Conservation (phyloP, 2,329 filamentous ascomycete genomes). For the Trichoderma brevicompactum region DNA sequence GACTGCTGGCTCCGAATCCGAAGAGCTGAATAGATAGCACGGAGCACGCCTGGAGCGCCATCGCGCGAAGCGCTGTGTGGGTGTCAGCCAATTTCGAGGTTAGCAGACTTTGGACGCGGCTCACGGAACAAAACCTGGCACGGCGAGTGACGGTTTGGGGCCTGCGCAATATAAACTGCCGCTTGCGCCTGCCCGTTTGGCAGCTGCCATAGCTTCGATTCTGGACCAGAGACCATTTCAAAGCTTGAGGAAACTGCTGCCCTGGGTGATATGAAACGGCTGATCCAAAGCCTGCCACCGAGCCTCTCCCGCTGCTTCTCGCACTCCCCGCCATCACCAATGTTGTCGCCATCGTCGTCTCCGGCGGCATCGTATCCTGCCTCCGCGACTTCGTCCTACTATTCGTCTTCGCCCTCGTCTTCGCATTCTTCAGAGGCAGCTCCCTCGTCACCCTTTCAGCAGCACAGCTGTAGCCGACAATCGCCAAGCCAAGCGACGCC, state of each 20-base stretch:
- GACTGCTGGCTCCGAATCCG: no score
- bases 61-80: background rate
- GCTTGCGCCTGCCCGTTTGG: constrained; percentile 19
- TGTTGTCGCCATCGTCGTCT: constrained; percentile 19
- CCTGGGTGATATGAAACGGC: constrained; percentile 26
- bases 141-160: constrained; percentile 6
- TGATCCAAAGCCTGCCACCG: constrained; percentile 27
- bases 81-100: constrained; percentile 20
- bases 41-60: background rate
- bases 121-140: constrained; percentile 10
- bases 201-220: no score
- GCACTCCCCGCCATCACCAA: constrained; percentile 3
- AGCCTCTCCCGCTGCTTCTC: constrained; percentile 14
- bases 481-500: constrained; percentile 9
- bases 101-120: constrained; percentile 17
- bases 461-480: background rate
- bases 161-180: constrained; percentile 25
- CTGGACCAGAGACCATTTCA: background rate
- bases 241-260: constrained; percentile 8
- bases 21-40: no score
- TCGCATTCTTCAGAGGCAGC: constrained; percentile 11
- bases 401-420: constrained; percentile 20
- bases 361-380: constrained; percentile 20
- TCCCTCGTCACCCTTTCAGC: constrained; percentile 2
- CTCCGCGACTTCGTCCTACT: constrained; percentile 20